Evolutionary conservation across 2,329 filamentous ascomycete genomes (phyloP), one percentile per base, ranked within the genome.

Genomic region (Pochonia chlamydosporia): DNA sequence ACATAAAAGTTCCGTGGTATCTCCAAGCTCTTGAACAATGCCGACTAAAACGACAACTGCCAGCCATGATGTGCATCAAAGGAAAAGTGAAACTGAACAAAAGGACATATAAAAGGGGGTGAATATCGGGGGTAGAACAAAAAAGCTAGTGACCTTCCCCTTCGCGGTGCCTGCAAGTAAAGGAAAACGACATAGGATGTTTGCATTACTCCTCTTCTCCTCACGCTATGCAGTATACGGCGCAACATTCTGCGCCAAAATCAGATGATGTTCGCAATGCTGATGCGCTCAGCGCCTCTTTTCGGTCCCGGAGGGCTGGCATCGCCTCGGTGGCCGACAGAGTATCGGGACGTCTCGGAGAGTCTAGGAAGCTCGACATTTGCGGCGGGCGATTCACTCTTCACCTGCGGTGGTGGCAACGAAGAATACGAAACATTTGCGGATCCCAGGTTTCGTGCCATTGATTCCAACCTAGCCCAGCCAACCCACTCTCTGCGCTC

Each of bases 401-500:
- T 69, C 36, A 64, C 55, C n/a, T 65, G 63, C 2, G 61, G 59
- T 2, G 64, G 63, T 2, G 67, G 51, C 4, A 61, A 45, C 8
- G 60, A 48, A 1, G 61, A 59, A 2, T 64, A 63, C 0, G 65
- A 49, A 5, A 57, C 36, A n/a, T 58, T 63, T 10, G 56, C 42
- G 23, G 50, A 51, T 9, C 58, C 60, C n/a, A 69, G 49, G 14
- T 57, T 58, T 14, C 66, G 61, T 23, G 65, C 51, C 13, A 66
- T 62, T 9, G 60, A 73, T 57, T 93, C 85, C 13, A 95, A 71
- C 51, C 79, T 78, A 20, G 81, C 79, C 91, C 91, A 96, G 2
- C 87, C 88, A 44, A 83, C 82, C 88, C 89, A 95, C 40, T 87
- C 84, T 45, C 75, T 72, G 39, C 72, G 70, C 54, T 84, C 80